Percentiles rank a stretch among this genome's conserved stretches.
Evolutionary conservation across 148 eudicot species (phyloP).

Genomic region (Rhododendron williamsianum): DNA sequence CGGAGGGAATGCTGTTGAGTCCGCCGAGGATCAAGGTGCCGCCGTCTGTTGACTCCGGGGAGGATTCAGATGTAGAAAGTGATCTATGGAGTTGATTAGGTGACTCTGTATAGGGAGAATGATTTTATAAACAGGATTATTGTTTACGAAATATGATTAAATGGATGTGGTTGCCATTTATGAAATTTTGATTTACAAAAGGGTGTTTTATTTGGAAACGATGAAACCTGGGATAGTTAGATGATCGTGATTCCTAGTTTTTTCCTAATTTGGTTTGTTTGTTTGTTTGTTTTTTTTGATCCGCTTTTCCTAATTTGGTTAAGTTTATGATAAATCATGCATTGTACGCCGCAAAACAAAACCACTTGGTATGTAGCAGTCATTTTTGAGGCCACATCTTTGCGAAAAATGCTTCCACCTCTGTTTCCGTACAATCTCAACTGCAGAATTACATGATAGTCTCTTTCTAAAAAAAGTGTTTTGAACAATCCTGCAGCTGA

Average conservation of each 20-base stretch:
- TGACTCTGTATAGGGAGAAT: background rate
- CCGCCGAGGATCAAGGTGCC: constrained; percentile 35
- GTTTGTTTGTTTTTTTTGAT: no score
- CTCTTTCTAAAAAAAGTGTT: background rate
- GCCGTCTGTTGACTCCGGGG: constrained; percentile 17
- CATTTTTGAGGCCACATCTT: background rate
- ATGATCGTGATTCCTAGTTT: background rate
- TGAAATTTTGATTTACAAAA: no score
- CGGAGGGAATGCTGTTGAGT: constrained; percentile 52
- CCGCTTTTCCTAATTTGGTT: no score
- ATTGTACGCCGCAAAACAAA: no score
- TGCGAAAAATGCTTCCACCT: no score
- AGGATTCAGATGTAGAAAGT: constrained; percentile 5
- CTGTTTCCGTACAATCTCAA: no score
- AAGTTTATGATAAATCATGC: background rate
- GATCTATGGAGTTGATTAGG: constrained; percentile 35
- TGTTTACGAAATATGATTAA: background rate
- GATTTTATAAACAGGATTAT: background rate
- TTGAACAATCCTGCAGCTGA: no score
- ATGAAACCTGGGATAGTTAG: background rate
- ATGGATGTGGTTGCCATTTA: background rate
- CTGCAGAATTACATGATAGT: no score
- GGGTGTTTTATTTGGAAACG: background rate
- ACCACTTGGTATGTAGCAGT: no score
- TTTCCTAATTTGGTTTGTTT: no score